A percentile compares a stretch with the other conserved stretches of the same genome.
phyloP scores from a whole-genome alignment of 306 rosid species.

The Gillenia trifoliata region DNA sequence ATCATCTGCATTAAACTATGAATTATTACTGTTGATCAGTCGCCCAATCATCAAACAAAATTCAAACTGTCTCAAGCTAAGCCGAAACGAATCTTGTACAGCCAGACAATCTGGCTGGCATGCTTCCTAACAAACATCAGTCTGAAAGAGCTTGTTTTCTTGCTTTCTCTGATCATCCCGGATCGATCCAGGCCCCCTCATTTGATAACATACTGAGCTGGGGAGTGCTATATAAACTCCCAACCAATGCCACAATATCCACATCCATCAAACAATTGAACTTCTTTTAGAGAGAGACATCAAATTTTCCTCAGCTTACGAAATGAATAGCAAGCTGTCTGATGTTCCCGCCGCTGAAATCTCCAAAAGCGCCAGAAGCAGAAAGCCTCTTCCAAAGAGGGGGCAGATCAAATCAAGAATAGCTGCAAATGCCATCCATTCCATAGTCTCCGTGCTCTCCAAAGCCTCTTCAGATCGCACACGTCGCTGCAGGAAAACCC shows the following conservation, averaged over 20 bases:
- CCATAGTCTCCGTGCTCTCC: slow-evolving; percentile 26
- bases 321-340: slow-evolving; percentile 41
- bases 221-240: background rate
- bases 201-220: background rate
- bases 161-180: slow-evolving; percentile 1
- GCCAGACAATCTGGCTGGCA: slow-evolving; percentile 38
- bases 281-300: too few species aligned
- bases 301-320: background rate
- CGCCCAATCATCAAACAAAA: slow-evolving; percentile 15
- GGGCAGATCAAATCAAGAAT: slow-evolving; percentile 26
- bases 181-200: background rate
- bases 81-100: slow-evolving; percentile 37
- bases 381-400: slow-evolving; percentile 29
- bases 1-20: background rate
- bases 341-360: slow-evolving; percentile 24
- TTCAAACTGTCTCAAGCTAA: slow-evolving; percentile 31
- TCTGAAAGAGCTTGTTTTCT: slow-evolving; percentile 10
- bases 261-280: background rate
- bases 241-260: background rate
- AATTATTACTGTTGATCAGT: background rate
- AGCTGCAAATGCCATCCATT: slow-evolving; percentile 30
- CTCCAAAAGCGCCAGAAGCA: slow-evolving; percentile 4
- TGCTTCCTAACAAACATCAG: slow-evolving; percentile 41
- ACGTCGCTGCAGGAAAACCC: background rate
- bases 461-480: slow-evolving; percentile 19